Base-by-base conservation (phyloP, 371 early-diverging fungal species). In the Mucor sp. region DNA sequence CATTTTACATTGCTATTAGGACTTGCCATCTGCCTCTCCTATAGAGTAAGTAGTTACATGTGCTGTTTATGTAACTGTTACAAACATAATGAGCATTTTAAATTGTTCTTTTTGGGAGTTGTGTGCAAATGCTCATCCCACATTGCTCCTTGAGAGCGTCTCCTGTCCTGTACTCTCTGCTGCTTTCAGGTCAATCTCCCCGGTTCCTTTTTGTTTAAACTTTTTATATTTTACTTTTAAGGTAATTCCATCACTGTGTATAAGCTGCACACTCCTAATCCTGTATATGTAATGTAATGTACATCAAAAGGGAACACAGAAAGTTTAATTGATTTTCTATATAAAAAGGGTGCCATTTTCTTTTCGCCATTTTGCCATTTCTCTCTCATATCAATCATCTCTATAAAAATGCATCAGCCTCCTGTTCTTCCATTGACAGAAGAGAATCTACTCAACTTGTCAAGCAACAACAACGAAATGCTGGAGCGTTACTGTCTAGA, bases 401-500 rank as follows among this genome's bases (percentile, higher is more conserved):
- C 28, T 41, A 43, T 19, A 12, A 53, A 53, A 53, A 53, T 53
- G 53, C 23, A 53, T 27, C 53, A 53, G 27, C 53, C 25, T 28
- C 15, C 35, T 21, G n/a, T 30, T 41, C 59, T 62, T 25, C 71
- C 71, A 14, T 59, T 70, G 19, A 70, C 71, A 28, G 62, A 62
- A 63, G 50, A 66, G 55, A 66, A 70, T n/a, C 47, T 70, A 9
- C 30, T 50, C 23, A 66, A 17, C 19, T 17, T 70, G 27, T 53
- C 53, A 27, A 27, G 25, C 53, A 53, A 50, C n/a, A 58, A 58
- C n/a, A 65, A 60, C 32, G 63, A 59, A 12, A 56, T 65, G 6
- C 55, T 70, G 19, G 47, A 58, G n/a, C 62, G 66, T 23, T 70
- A 62, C 59, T 70, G 62, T 27, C 59, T 53, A 32, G 66, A 59